These are phyloP conservation scores for Ophiorrhiza pumila DNA, from an alignment of 257 asterid species.

Conservation along the genomic window DNA sequence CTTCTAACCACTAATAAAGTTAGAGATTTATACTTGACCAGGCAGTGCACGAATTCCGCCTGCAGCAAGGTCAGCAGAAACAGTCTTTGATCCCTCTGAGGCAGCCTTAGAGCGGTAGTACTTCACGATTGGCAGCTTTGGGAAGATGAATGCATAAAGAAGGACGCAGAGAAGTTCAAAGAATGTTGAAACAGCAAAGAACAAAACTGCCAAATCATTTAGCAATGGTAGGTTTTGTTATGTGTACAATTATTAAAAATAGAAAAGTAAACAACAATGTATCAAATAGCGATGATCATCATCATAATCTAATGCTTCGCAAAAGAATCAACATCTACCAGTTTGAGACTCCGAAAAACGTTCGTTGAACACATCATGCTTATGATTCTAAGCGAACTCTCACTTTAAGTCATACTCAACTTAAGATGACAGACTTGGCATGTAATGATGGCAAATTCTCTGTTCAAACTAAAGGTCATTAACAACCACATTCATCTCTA, in stretches of 20 bases:
- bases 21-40: conserved; percentile 13
- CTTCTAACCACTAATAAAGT: not conserved
- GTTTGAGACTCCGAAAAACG: not conserved
- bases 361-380: not conserved
- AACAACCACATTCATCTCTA: not conserved
- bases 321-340: not conserved
- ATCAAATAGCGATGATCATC: not conserved
- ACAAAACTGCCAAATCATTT: conserved; percentile 31
- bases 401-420: not conserved
- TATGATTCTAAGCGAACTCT: not conserved
- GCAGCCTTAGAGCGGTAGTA: conserved; percentile 43
- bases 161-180: conserved; percentile 44
- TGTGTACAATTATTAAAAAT: no score
- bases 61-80: conserved; percentile 42
- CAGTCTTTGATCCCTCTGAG: conserved; percentile 46
- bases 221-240: not conserved
- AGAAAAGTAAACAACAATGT: not conserved
- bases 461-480: not conserved
- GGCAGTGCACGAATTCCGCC: conserved; percentile 25
- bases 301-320: not conserved
- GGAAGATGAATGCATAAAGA: conserved; percentile 38
- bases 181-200: conserved; percentile 31
- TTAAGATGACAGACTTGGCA: not conserved
- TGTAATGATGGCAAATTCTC: not conserved
- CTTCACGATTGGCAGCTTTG: conserved; percentile 41